Evolutionary conservation across 177 flowering plant genomes (phyloP).

Genomic region (Telopea speciosissima): DNA sequence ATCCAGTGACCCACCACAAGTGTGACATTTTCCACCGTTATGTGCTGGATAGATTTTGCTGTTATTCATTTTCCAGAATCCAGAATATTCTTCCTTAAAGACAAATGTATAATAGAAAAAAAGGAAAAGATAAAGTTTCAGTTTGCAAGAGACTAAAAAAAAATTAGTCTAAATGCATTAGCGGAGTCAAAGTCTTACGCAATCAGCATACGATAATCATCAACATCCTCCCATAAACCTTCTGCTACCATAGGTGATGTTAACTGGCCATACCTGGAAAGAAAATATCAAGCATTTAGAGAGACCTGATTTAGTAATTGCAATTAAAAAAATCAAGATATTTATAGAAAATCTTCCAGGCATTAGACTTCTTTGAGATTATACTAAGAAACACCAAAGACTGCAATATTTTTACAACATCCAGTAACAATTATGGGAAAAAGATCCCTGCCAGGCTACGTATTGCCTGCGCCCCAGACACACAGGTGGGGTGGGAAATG

Average conservation of each 20-base stretch:
- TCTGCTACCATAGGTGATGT: constrained; percentile 55
- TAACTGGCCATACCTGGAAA: constrained; percentile 35
- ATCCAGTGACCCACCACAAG: neutral
- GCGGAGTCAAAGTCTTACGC: constrained; percentile 19
- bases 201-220: constrained; percentile 52
- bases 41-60: neutral
- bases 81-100: no score
- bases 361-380: neutral
- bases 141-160: neutral
- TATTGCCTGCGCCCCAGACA: no score
- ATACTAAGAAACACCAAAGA: neutral
- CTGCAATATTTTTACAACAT: neutral
- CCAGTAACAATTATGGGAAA: no score
- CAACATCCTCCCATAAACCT: constrained; percentile 54
- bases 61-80: no score
- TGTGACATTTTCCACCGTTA: no score
- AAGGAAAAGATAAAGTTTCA: neutral
- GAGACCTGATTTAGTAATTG: neutral
- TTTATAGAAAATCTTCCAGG: neutral
- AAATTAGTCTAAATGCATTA: neutral
- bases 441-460: no score
- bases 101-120: neutral
- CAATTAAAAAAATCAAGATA: no score
- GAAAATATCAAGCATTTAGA: neutral
- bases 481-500: no score